These are phyloP conservation scores for Dimargaris verticillata DNA, from an alignment of 192 early-diverging fungal genomes.

Conservation along the genomic window DNA sequence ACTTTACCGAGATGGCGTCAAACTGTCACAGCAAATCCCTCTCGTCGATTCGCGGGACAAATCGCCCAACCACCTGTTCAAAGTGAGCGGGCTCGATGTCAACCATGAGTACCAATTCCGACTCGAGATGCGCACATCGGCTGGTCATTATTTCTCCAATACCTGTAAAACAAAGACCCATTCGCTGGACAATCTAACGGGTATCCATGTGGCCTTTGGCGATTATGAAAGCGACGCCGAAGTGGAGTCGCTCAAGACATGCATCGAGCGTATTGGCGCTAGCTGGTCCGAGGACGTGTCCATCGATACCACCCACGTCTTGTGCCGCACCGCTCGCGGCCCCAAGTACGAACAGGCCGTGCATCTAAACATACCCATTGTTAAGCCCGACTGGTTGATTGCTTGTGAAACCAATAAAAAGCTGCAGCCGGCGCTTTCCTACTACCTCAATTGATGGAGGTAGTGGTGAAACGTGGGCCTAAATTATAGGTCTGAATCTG, in stretches of 20 bases:
- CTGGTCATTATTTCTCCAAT: conserved; percentile 69
- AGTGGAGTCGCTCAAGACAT: conserved; percentile 53
- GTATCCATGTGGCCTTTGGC: conserved; percentile 91
- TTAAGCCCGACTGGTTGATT: conserved; percentile 87
- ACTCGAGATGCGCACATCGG: conserved; percentile 82
- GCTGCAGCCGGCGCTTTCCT: conserved; percentile 46
- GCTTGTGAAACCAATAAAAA: conserved; percentile 80
- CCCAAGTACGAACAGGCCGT: conserved; percentile 75
- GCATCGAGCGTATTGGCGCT: conserved; percentile 70
- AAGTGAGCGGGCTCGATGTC: conserved; percentile 81
- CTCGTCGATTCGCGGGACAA: no score
- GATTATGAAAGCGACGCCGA: conserved; percentile 62
- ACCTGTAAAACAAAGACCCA: conserved; percentile 66
- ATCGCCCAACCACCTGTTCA: conserved; percentile 21
- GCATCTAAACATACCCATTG: conserved; percentile 84
- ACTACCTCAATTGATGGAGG: conserved; percentile 9
- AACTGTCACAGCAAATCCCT: conserved; percentile 44
- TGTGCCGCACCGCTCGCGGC: conserved; percentile 71
- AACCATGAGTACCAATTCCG: conserved; percentile 79
- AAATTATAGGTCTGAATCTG: no score
- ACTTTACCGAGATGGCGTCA: conserved; percentile 77
- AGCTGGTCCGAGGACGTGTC: conserved; percentile 71
- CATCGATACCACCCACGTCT: conserved; percentile 79
- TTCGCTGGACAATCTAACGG: conserved; percentile 91
- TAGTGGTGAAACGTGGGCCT: no score